These are phyloP conservation scores for Citrus inodora DNA, from an alignment of 345 rosid species.

Conservation along the genomic window DNA sequence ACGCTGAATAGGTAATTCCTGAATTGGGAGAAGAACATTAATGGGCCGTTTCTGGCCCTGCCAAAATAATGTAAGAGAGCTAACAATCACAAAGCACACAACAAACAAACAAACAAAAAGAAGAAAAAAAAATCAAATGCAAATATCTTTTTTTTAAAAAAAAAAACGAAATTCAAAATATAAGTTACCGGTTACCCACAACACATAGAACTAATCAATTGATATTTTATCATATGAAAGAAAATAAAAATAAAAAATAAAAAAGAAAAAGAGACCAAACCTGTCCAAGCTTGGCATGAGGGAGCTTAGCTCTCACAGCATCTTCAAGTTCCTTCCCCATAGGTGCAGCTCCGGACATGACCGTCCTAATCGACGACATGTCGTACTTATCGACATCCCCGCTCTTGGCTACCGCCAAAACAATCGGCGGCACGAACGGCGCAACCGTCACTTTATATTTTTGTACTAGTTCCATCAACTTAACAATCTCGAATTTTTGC, in stretches of 20 bases:
- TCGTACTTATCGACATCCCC: conserved; percentile 43
- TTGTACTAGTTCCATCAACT: conserved; percentile 41
- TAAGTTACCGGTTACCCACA: neutral
- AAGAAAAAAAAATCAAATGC: neutral
- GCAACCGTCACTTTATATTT: conserved; percentile 53
- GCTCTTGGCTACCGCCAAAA: conserved; percentile 44
- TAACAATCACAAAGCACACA: neutral
- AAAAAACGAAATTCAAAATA: neutral
- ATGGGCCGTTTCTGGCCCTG: neutral
- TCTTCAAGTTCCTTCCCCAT: conserved; percentile 76
- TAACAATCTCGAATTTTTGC: conserved; percentile 52
- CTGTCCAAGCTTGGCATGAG: conserved; percentile 64
- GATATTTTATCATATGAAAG: neutral
- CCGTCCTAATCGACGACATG: conserved; percentile 48
- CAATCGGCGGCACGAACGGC: conserved; percentile 62
- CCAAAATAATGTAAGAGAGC: neutral
- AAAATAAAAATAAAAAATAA: neutral
- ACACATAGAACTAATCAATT: neutral
- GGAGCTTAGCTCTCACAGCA: conserved; percentile 44
- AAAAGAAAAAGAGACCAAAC: conserved; percentile 12
- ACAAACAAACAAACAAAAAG: too few relatives aligned
- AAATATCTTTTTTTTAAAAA: too few relatives aligned
- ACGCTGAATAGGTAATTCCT: neutral
- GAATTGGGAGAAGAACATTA: neutral
- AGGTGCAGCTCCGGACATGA: conserved; percentile 64